Evolutionary conservation across 1,284 basidiomycete species (phyloP).

Genomic region (Ceratobasidium sp.): DNA sequence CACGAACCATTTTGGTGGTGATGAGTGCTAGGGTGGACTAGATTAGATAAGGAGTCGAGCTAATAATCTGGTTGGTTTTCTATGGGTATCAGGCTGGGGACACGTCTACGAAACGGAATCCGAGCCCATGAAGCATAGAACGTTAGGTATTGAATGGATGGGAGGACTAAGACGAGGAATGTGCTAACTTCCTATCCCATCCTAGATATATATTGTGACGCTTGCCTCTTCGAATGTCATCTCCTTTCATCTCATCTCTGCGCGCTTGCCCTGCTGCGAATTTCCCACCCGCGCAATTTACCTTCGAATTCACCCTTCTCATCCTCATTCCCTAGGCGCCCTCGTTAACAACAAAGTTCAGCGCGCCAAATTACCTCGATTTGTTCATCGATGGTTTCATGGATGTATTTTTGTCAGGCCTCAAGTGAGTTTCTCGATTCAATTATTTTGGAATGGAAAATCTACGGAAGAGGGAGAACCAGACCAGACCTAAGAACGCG

Average conservation of each 20-base stretch:
- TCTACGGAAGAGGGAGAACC: too few relatives aligned
- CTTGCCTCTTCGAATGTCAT: too few relatives aligned
- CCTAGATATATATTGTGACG: too few relatives aligned
- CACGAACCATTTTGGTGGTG: background rate
- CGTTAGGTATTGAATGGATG: constrained; percentile 97
- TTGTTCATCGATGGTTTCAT: constrained; percentile 99
- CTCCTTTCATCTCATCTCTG: background rate
- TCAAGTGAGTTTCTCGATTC: constrained; percentile 86
- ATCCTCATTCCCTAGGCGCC: constrained; percentile 71
- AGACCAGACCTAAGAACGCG: too few relatives aligned
- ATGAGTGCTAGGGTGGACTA: background rate
- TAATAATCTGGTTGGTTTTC: constrained; percentile 1
- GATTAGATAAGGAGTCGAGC: constrained; percentile 40
- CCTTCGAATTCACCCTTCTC: too few relatives aligned
- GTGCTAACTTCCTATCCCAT: background rate
- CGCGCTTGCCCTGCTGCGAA: too few relatives aligned
- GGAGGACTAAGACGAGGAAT: constrained; percentile 92
- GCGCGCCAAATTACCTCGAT: constrained; percentile 95
- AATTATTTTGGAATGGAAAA: too few relatives aligned
- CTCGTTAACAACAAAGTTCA: constrained; percentile 97
- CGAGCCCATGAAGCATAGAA: constrained; percentile 96
- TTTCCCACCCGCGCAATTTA: too few relatives aligned
- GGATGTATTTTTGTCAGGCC: constrained; percentile 99
- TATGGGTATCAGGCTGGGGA: constrained; percentile 92
- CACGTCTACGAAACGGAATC: constrained; percentile 93